Evolutionary conservation across 139 green algal genomes (phyloP).

Genomic region (Marvania coccoides): DNA sequence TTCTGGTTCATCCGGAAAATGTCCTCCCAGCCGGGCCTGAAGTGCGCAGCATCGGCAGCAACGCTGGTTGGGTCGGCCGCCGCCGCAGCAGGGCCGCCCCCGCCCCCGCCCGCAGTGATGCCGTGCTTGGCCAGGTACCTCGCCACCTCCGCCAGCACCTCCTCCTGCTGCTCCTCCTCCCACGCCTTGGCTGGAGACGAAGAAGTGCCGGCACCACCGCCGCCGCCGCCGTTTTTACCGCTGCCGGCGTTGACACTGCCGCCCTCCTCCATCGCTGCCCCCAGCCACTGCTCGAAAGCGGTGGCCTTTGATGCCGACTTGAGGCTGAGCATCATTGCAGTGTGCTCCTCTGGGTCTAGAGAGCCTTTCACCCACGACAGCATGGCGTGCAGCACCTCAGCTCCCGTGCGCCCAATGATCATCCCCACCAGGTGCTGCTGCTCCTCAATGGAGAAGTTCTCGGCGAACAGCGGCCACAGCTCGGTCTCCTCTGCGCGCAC

Average conservation of each 20-base stretch:
- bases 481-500: slow-evolving; percentile 83
- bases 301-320: slow-evolving; percentile 81
- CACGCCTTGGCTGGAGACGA: neutral
- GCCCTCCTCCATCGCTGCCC: slow-evolving; percentile 22
- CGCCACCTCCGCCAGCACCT: slow-evolving; percentile 53
- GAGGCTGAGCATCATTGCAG: slow-evolving; percentile 73
- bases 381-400: slow-evolving; percentile 90
- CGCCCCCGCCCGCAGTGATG: neutral
- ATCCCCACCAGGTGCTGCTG: slow-evolving; percentile 87
- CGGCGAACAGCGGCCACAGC: slow-evolving; percentile 95
- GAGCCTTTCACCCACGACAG: slow-evolving; percentile 85
- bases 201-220: neutral
- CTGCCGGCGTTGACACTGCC: slow-evolving; percentile 1
- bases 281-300: slow-evolving; percentile 92
- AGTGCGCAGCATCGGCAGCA: slow-evolving; percentile 28
- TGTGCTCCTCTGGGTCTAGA: slow-evolving; percentile 64
- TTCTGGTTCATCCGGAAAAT: slow-evolving; percentile 99
- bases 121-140: slow-evolving; percentile 49
- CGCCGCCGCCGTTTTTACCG: slow-evolving; percentile 1
- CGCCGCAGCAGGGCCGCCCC: neutral
- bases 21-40: slow-evolving; percentile 89
- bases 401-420: slow-evolving; percentile 87
- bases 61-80: slow-evolving; percentile 8
- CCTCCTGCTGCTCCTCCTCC: neutral
- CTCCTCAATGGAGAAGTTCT: slow-evolving; percentile 82